A percentile compares a stretch with the other conserved stretches of the same genome.
phyloP scores from a whole-genome alignment of 345 rosid species.

The Aquilaria yunnanensis region DNA sequence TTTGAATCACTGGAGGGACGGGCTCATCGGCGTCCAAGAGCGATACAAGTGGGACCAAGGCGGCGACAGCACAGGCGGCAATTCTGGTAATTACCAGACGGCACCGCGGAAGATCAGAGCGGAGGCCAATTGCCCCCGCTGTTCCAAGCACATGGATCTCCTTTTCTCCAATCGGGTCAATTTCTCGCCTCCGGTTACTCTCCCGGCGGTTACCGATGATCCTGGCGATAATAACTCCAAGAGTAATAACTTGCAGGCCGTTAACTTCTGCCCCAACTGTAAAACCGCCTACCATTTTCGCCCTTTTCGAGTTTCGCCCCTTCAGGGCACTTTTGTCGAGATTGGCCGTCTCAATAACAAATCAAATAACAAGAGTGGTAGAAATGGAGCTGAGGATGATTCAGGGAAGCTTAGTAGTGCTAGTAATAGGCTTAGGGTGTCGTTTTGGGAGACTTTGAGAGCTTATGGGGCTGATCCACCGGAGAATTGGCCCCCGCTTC shows the following conservation, averaged over 20 bases:
- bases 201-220: conserved; percentile 10
- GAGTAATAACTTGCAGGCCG: conserved; percentile 38
- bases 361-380: conserved; percentile 20
- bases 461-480: conserved; percentile 67
- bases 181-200: conserved; percentile 24
- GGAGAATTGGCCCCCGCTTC: conserved; percentile 54
- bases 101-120: conserved; percentile 65
- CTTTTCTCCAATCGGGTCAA: conserved; percentile 58
- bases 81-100: conserved; percentile 1
- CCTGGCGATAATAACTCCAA: conserved; percentile 2
- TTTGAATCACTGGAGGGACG: conserved; percentile 37
- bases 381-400: conserved; percentile 23
- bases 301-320: conserved; percentile 58
- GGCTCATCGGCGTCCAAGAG: conserved; percentile 42
- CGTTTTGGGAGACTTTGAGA: conserved; percentile 75
- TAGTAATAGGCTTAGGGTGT: conserved; percentile 38
- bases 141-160: conserved; percentile 81
- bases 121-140: conserved; percentile 90
- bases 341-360: conserved; percentile 42
- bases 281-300: conserved; percentile 77
- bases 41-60: conserved; percentile 72
- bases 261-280: conserved; percentile 85
- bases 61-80: conserved; percentile 25
- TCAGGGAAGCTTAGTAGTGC: conserved; percentile 8
- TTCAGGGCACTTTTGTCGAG: conserved; percentile 89